Conservation (phyloP, 2,329 filamentous ascomycete species). For the Acrocalymma vagum region DNA sequence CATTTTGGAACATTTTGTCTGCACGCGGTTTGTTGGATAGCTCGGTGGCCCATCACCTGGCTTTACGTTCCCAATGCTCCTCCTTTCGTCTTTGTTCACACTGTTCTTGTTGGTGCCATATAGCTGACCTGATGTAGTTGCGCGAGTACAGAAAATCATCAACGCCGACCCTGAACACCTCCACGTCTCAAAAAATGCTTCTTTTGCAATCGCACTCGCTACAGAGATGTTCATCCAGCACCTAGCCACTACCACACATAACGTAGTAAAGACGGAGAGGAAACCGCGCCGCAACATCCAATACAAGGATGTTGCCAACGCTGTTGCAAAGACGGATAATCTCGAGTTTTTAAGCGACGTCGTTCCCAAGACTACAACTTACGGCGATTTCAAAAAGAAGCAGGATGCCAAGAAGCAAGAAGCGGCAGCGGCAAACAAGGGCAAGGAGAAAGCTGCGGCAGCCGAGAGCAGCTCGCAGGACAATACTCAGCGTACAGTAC, state of each 20-base stretch:
- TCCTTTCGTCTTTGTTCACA: too few species aligned
- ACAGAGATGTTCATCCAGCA: constrained; percentile 97
- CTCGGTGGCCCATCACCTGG: too few species aligned
- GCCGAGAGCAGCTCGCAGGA: too few species aligned
- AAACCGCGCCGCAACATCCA: constrained; percentile 95
- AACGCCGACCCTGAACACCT: constrained; percentile 82
- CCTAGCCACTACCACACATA: constrained; percentile 83
- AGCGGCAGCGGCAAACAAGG: constrained; percentile 12
- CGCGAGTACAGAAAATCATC: constrained; percentile 96
- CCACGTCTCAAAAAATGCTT: constrained; percentile 85
- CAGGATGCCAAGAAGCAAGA: constrained; percentile 50
- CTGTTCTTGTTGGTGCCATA: neutral
- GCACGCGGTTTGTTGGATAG: too few species aligned
- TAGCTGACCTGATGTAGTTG: constrained; percentile 65
- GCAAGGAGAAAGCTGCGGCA: constrained; percentile 3
- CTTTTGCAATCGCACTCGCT: constrained; percentile 91
- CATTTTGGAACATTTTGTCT: neutral
- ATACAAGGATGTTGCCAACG: constrained; percentile 91
- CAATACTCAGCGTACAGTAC: too few species aligned
- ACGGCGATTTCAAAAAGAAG: constrained; percentile 77
- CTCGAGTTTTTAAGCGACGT: constrained; percentile 94
- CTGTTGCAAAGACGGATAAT: constrained; percentile 87
- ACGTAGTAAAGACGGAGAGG: constrained; percentile 86
- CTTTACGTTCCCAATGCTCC: too few species aligned
- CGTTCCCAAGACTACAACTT: constrained; percentile 85